A percentile compares a stretch with the other conserved stretches of the same genome.
Conservation (phyloP, 2,329 filamentous ascomycete genomes). For the Calonectria pauciramosa region DNA sequence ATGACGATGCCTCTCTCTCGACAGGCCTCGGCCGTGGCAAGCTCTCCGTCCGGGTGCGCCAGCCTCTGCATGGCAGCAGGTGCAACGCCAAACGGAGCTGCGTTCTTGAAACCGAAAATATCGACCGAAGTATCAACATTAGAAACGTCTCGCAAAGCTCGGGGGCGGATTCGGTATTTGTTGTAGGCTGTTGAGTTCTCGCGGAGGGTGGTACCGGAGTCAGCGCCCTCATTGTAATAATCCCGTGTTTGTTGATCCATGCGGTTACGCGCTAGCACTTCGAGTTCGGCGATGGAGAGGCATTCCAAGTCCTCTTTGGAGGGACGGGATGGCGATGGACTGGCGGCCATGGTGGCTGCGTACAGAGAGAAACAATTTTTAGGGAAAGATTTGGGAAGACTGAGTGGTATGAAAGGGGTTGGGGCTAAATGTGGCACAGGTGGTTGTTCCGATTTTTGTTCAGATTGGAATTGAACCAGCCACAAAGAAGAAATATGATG, state of each 20-base stretch:
- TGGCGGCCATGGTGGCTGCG: neutral
- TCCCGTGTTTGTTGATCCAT: neutral
- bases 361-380: neutral
- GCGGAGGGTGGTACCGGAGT: neutral
- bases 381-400: neutral
- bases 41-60: constrained; percentile 17
- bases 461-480: neutral
- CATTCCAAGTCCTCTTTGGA: neutral
- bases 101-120: neutral
- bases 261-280: neutral
- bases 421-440: neutral
- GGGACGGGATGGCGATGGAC: too few relatives aligned
- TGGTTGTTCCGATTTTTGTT: neutral
- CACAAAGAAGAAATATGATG: neutral
- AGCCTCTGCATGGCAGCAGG: constrained; percentile 19
- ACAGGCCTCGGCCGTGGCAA: neutral
- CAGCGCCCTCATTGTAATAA: neutral
- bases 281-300: neutral
- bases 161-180: neutral
- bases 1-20: neutral
- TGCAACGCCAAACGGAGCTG: constrained; percentile 7
- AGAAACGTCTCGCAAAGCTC: neutral
- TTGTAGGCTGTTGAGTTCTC: neutral
- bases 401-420: neutral
- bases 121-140: constrained; percentile 3